phyloP scores from a whole-genome alignment of 2,329 filamentous ascomycete species.

The Aspergillus sergii region DNA sequence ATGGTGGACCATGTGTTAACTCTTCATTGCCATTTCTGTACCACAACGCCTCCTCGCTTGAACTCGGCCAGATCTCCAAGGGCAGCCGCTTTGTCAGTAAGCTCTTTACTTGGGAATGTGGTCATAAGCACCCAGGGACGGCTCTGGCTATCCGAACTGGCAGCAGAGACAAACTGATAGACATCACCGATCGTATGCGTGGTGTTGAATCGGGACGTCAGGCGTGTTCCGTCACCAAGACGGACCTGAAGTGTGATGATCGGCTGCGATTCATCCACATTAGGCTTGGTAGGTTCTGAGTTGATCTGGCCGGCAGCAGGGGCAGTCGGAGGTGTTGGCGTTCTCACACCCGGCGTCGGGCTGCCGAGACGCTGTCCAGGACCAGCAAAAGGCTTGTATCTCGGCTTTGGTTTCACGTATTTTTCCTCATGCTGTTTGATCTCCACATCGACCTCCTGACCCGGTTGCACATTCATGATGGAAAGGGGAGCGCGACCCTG shows the following conservation, averaged over 20 bases:
- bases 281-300: constrained; percentile 41
- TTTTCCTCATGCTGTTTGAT: constrained; percentile 66
- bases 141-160: constrained; percentile 52
- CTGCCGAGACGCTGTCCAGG: constrained; percentile 64
- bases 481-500: constrained; percentile 63
- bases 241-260: constrained; percentile 63
- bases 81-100: constrained; percentile 55
- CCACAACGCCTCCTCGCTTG: constrained; percentile 53
- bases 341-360: constrained; percentile 58
- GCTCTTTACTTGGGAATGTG: constrained; percentile 66
- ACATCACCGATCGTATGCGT: constrained; percentile 67
- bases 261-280: constrained; percentile 61
- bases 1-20: neutral
- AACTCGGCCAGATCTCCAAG: constrained; percentile 53
- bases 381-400: constrained; percentile 65
- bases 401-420: constrained; percentile 64
- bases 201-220: constrained; percentile 66
- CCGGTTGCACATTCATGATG: constrained; percentile 64
- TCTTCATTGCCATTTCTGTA: constrained; percentile 51
- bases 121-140: constrained; percentile 65
- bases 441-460: constrained; percentile 67
- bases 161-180: constrained; percentile 61
- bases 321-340: constrained; percentile 36
- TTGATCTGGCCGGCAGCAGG: constrained; percentile 23
- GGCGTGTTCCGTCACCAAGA: constrained; percentile 63